phyloP scores from a whole-genome alignment of 768 basidiomycete species.

The Agaricus subrufescens region DNA sequence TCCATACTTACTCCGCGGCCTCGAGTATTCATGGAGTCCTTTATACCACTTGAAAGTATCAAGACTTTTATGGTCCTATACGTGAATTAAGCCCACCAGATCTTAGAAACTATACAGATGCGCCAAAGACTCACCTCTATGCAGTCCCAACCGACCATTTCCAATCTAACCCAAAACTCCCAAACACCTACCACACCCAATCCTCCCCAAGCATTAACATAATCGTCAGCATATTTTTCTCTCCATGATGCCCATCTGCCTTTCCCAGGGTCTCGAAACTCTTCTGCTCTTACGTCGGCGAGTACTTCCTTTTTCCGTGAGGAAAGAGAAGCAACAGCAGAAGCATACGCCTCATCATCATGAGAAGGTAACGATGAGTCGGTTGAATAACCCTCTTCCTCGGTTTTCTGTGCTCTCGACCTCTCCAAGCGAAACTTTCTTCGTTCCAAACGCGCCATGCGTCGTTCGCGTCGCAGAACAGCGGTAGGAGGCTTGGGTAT shows the following conservation, averaged over 20 bases:
- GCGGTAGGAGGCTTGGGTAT: conserved; percentile 42
- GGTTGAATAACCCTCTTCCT: conserved; percentile 81
- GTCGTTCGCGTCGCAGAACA: conserved; percentile 47
- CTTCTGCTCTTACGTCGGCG: conserved; percentile 77
- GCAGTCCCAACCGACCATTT: conserved; percentile 86
- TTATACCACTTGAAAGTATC: conserved; percentile 86
- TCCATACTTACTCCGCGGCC: conserved; percentile 34
- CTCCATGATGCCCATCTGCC: conserved; percentile 73
- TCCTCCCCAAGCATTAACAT: conserved; percentile 88
- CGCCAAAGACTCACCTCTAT: conserved; percentile 51
- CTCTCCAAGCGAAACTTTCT: conserved; percentile 38
- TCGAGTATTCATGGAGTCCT: conserved; percentile 74
- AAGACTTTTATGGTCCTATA: conserved; percentile 48
- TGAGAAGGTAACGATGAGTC: conserved; percentile 67
- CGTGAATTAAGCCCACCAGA: neutral
- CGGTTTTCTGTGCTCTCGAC: conserved; percentile 27
- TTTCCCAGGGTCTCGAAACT: conserved; percentile 75
- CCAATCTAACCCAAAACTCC: conserved; percentile 93
- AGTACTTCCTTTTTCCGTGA: conserved; percentile 54
- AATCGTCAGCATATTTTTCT: conserved; percentile 71
- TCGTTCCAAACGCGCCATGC: conserved; percentile 53
- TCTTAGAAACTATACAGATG: neutral
- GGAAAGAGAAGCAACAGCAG: conserved; percentile 53
- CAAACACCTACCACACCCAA: conserved; percentile 83
- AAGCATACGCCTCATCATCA: conserved; percentile 65